Base-by-base conservation (phyloP, 805 yeast genomes). In the Alloascoidea africana region DNA sequence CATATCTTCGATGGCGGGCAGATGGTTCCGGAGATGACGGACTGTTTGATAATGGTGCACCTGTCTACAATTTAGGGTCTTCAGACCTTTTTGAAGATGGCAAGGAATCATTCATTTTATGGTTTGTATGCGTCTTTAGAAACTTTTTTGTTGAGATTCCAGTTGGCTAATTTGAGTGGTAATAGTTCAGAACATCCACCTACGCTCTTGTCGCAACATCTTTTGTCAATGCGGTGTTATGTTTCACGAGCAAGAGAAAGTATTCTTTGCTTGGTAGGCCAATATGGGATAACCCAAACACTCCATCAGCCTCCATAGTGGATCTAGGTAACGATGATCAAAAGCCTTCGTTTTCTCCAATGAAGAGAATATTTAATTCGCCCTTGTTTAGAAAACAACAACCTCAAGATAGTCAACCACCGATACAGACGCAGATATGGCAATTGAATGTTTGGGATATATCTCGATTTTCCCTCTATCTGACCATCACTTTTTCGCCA, bases 391-490 rank as follows among this genome's bases (percentile, higher is more conserved):
- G 41, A 2, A 57, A 59, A 18, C 57, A 58, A 15, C 64, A 65
- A 23, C 30, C 30, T 8, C 30, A 23, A 23, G 13, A 8, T 8
- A n/a, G n/a, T n/a, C 30, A 23, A 23, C 8, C 8, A 23, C 30
- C 30, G n/a, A 23, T 8, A 23, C 30, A 23, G n/a, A 23, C 13
- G n/a, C 30, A 23, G n/a, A 23, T 23, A 23, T 73, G 73, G 65
- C 65, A 68, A 42, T 50, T 76, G 30, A 55, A 53, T n/a, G 66
- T 74, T 34, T 76, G 84, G 84, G 54, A 59, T 27, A 83, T 83
- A 0, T 62, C 74, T 1, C 62, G 59, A 41, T 70, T 73, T 44
- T 60, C 60, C 14, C 55, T 74, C 2, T 54, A 59, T 32, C 43
- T 74, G 2, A 60, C 68, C 17, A 59, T 68, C 2, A 52, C 67